A percentile compares a stretch with the other conserved stretches of the same genome.
Conservation (phyloP, 2,329 filamentous ascomycete species). For the Xylariaceae sp. region DNA sequence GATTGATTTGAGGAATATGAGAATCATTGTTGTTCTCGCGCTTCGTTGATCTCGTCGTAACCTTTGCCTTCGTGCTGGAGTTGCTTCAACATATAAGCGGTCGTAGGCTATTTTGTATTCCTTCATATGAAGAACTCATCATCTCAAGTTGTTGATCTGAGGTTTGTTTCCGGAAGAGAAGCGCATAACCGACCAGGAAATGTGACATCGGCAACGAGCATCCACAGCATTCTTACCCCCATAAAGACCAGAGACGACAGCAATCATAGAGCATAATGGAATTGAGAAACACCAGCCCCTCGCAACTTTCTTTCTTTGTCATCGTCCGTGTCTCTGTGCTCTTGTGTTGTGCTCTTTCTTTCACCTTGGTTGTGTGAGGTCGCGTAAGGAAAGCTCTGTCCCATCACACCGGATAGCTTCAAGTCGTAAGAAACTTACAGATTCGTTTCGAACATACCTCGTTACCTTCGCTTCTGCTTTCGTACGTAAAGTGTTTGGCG, state of each 20-base stretch:
- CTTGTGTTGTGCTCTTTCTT: background rate
- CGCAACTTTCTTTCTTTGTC: background rate
- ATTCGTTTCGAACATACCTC: background rate
- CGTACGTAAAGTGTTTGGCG: background rate
- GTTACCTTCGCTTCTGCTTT: background rate
- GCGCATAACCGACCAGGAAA: background rate
- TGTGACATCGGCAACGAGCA: background rate
- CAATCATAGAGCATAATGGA: background rate
- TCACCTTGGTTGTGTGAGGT: too few relatives aligned
- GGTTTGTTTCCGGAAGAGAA: background rate
- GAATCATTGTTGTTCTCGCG: background rate
- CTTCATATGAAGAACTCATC: background rate
- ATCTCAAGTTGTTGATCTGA: background rate
- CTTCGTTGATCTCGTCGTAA: background rate
- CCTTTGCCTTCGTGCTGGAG: background rate
- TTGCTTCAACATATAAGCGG: background rate
- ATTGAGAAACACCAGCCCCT: background rate
- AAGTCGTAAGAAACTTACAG: background rate
- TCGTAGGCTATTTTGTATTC: background rate
- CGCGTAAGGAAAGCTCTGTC: background rate
- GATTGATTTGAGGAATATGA: background rate
- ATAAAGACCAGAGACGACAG: constrained; percentile 1
- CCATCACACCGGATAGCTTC: background rate
- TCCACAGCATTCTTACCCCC: background rate
- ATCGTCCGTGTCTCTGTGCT: background rate